Conservation (phyloP, 2,329 filamentous ascomycete species). For the Chaetomiaceae sp. region DNA sequence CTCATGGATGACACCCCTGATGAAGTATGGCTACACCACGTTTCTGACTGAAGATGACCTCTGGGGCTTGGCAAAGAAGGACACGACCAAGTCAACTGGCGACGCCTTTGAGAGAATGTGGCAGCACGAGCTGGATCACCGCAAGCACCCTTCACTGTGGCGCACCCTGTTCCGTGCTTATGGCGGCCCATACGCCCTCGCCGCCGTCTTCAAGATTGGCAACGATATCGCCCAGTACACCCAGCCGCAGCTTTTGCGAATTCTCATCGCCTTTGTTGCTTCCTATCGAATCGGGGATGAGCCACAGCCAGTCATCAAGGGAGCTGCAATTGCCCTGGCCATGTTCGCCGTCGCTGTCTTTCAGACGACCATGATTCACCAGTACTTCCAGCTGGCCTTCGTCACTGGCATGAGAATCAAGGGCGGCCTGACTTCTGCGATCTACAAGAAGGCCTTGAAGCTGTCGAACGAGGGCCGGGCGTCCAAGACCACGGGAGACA, state of each 20-base stretch:
- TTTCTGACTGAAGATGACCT: constrained; percentile 92
- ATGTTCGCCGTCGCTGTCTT: constrained; percentile 87
- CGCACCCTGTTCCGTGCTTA: constrained; percentile 77
- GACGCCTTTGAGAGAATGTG: constrained; percentile 67
- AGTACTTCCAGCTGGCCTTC: constrained; percentile 95
- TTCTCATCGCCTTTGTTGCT: constrained; percentile 75
- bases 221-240: constrained; percentile 83
- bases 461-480: constrained; percentile 90
- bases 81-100: constrained; percentile 71
- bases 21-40: constrained; percentile 88
- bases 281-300: constrained; percentile 59
- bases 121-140: constrained; percentile 63
- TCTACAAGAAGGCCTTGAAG: constrained; percentile 85
- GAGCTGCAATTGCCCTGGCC: constrained; percentile 77
- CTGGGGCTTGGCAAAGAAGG: constrained; percentile 79
- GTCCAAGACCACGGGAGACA: constrained; percentile 88
- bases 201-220: constrained; percentile 78
- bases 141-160: constrained; percentile 76
- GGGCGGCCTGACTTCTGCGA: constrained; percentile 78
- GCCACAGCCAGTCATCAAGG: constrained; percentile 74
- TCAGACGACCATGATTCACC: constrained; percentile 87
- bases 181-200: constrained; percentile 74
- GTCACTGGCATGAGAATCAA: constrained; percentile 97
- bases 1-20: constrained; percentile 97
- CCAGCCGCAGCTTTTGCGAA: constrained; percentile 82